Evolutionary conservation across 208 protist genomes (phyloP).

Genomic region (Crithidia fasciculata): DNA sequence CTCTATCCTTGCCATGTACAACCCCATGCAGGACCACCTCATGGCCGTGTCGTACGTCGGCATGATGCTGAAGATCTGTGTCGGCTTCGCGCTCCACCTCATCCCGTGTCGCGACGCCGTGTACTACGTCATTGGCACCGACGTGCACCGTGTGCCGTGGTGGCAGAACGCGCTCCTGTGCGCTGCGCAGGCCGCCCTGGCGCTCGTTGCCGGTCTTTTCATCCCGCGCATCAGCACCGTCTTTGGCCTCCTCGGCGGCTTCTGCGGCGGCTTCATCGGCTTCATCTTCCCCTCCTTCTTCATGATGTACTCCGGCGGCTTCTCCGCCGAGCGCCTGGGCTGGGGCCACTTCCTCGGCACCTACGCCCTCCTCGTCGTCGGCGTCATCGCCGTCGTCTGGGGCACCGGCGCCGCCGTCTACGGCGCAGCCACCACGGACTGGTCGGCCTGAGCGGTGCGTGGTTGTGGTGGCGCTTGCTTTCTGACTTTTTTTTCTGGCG

Average conservation of each 20-base stretch:
- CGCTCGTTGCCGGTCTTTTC: slow-evolving; percentile 69
- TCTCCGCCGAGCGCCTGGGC: slow-evolving; percentile 29
- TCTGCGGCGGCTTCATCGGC: slow-evolving; percentile 76
- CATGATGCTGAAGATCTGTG: slow-evolving; percentile 77
- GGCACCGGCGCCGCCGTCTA: slow-evolving; percentile 68
- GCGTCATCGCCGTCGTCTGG: slow-evolving; percentile 67
- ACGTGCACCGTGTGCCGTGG: slow-evolving; percentile 44
- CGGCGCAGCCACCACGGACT: slow-evolving; percentile 34
- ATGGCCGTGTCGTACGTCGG: slow-evolving; percentile 68
- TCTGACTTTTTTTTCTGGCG: too few relatives aligned
- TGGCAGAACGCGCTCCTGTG: slow-evolving; percentile 58
- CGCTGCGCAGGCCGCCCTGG: slow-evolving; percentile 26
- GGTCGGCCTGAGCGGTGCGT: neutral
- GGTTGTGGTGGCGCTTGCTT: neutral
- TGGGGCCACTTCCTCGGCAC: slow-evolving; percentile 61
- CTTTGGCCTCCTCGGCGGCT: slow-evolving; percentile 73
- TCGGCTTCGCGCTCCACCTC: slow-evolving; percentile 63
- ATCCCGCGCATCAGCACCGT: slow-evolving; percentile 72
- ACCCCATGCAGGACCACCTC: slow-evolving; percentile 54
- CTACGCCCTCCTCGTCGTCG: slow-evolving; percentile 57
- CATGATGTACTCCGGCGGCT: slow-evolving; percentile 70
- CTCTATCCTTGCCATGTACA: slow-evolving; percentile 68
- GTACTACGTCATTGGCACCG: slow-evolving; percentile 50
- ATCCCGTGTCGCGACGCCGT: slow-evolving; percentile 62
- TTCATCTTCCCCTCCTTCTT: slow-evolving; percentile 82